Percentiles rank a stretch among this genome's conserved stretches.
phyloP scores from a whole-genome alignment of 495 filamentous ascomycete species.

The Amniculicola lignicola region DNA sequence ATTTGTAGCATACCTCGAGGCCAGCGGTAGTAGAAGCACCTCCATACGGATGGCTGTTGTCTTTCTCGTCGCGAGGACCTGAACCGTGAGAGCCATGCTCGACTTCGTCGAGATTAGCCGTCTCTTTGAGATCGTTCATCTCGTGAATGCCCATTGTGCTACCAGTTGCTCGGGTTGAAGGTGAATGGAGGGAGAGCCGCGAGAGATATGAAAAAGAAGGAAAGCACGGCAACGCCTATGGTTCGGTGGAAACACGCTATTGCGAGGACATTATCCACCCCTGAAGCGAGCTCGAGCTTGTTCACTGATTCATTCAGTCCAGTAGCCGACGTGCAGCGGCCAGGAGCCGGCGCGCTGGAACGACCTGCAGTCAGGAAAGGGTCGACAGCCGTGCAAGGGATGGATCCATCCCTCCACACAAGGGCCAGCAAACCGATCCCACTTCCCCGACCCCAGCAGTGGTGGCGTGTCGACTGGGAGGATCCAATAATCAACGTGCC shows the following conservation, averaged over 20 bases:
- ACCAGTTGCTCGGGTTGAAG: not conserved
- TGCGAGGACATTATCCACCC: no score
- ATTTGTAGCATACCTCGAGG: no score
- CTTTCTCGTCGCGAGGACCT: no score
- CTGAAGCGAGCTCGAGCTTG: no score
- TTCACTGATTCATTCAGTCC: no score
- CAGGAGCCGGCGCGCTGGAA: not conserved
- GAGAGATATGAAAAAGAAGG: conserved; percentile 1
- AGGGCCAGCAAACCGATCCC: not conserved
- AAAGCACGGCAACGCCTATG: not conserved
- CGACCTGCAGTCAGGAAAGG: not conserved
- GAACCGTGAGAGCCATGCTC: conserved; percentile 11
- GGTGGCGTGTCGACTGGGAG: no score
- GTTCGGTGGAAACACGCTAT: not conserved
- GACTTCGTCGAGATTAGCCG: conserved; percentile 9
- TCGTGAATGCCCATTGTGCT: conserved; percentile 3
- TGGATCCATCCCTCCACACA: not conserved
- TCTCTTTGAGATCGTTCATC: not conserved
- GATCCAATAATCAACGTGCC: no score
- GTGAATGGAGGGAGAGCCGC: not conserved
- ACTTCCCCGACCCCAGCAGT: not conserved
- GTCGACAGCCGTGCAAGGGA: not conserved
- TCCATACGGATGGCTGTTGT: no score
- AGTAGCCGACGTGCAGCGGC: not conserved
- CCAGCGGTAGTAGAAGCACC: no score